These are phyloP conservation scores for Penicillium goetzii DNA, from an alignment of 495 filamentous ascomycete genomes.

Conservation along the genomic window DNA sequence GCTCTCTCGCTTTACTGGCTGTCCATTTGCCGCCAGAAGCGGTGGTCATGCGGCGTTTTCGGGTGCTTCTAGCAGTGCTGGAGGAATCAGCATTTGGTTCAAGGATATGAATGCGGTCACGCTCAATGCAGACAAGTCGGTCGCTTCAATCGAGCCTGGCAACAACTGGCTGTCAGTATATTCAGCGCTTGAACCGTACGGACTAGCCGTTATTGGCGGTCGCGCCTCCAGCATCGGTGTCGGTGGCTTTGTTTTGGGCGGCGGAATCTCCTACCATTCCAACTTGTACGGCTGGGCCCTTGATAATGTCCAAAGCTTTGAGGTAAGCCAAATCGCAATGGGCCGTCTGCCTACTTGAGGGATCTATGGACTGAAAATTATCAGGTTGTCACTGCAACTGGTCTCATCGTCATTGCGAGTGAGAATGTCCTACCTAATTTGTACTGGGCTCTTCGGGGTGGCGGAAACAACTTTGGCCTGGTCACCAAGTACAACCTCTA, in stretches of 20 bases:
- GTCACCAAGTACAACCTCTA: constrained; percentile 51
- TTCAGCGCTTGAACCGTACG: constrained; percentile 48
- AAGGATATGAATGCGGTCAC: constrained; percentile 47
- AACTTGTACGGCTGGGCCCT: constrained; percentile 54
- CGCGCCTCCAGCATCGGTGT: constrained; percentile 59
- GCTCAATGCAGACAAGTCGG: constrained; percentile 37
- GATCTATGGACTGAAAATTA: not conserved
- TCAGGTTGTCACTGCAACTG: constrained; percentile 49
- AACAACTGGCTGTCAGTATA: constrained; percentile 52
- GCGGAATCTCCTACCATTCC: constrained; percentile 44
- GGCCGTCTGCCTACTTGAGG: not conserved
- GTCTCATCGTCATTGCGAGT: constrained; percentile 45
- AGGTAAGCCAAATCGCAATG: constrained; percentile 25
- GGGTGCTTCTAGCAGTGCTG: constrained; percentile 33
- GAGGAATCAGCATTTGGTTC: constrained; percentile 54
- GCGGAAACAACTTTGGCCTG: constrained; percentile 54
- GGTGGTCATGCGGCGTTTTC: constrained; percentile 47
- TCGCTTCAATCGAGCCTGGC: constrained; percentile 35
- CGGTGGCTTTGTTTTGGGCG: constrained; percentile 53
- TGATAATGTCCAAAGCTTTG: constrained; percentile 52
- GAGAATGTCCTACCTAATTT: constrained; percentile 46
- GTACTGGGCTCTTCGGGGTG: constrained; percentile 57
- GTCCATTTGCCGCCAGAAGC: constrained; percentile 48
- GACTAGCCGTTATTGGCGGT: constrained; percentile 58
- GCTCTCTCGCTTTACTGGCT: constrained; percentile 22